These are phyloP conservation scores for Quercus dentata DNA, from an alignment of 306 rosid species.

Conservation along the genomic window DNA sequence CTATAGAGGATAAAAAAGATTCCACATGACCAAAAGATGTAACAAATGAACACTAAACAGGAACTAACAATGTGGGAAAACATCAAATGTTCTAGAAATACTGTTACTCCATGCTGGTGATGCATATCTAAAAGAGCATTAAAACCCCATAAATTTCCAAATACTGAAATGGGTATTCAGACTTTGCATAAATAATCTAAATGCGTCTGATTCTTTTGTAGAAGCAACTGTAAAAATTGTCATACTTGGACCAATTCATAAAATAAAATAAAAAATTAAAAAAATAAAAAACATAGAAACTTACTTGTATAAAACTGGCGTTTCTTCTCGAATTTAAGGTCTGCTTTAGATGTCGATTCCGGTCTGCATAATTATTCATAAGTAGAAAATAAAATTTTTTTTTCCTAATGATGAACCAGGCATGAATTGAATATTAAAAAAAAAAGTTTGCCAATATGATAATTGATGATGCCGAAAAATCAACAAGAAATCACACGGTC, in stretches of 20 bases:
- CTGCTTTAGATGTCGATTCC: slow-evolving; percentile 19
- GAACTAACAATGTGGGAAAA: not conserved
- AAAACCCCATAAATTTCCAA: no score
- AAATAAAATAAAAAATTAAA: not conserved
- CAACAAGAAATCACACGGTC: no score
- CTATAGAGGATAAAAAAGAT: not conserved
- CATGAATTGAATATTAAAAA: no score
- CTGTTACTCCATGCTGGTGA: not conserved
- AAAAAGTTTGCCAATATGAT: not conserved
- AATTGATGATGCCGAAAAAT: not conserved
- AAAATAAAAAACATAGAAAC: not conserved
- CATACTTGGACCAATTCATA: not conserved
- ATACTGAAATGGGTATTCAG: no score
- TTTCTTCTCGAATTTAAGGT: slow-evolving; percentile 34
- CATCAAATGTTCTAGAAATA: not conserved
- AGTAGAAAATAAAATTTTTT: not conserved
- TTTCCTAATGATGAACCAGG: not conserved
- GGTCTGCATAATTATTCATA: slow-evolving; percentile 15
- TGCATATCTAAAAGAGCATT: no score
- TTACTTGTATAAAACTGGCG: slow-evolving; percentile 46
- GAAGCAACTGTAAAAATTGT: no score
- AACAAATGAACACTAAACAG: not conserved
- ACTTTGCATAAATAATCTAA: no score
- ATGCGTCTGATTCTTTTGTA: no score
- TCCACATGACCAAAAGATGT: not conserved